Evolutionary conservation across 306 rosid genomes (phyloP).

Genomic region (Quercus berberidifolia): DNA sequence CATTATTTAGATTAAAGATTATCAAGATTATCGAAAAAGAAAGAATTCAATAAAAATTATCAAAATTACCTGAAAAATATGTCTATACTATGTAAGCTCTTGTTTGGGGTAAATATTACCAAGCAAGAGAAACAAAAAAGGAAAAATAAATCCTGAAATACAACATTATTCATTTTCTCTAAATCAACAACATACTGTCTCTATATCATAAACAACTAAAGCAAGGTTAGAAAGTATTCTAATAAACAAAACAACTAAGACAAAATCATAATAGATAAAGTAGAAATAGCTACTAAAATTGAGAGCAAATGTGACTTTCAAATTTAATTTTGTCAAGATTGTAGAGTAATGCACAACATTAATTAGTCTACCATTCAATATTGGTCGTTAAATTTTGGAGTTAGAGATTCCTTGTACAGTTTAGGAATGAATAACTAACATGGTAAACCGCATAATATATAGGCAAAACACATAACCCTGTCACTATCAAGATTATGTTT

Average conservation of each 20-base stretch:
- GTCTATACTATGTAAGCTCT: not conserved
- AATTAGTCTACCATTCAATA: not conserved
- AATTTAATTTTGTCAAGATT: not conserved
- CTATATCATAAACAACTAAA: not conserved
- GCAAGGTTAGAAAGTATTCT: not conserved
- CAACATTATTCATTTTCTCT: not conserved
- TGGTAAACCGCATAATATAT: not conserved
- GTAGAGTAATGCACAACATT: not conserved
- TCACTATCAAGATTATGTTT: slow-evolving; percentile 1
- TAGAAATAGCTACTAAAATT: not conserved
- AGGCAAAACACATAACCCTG: not conserved
- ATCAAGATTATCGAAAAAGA: not conserved
- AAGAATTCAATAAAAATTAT: not conserved
- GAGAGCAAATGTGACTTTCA: not conserved
- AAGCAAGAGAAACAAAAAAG: not conserved
- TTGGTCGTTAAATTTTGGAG: not conserved
- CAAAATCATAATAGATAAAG: not conserved
- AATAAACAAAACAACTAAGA: not conserved
- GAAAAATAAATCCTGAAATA: not conserved
- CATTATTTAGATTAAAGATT: too few relatives aligned
- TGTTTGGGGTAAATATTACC: not conserved
- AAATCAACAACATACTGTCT: not conserved
- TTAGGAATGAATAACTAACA: not conserved
- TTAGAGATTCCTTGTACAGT: not conserved
- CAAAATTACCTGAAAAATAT: not conserved